Evolutionary conservation across 2,329 filamentous ascomycete genomes (phyloP).

Genomic region (Epichloe aotearoae): DNA sequence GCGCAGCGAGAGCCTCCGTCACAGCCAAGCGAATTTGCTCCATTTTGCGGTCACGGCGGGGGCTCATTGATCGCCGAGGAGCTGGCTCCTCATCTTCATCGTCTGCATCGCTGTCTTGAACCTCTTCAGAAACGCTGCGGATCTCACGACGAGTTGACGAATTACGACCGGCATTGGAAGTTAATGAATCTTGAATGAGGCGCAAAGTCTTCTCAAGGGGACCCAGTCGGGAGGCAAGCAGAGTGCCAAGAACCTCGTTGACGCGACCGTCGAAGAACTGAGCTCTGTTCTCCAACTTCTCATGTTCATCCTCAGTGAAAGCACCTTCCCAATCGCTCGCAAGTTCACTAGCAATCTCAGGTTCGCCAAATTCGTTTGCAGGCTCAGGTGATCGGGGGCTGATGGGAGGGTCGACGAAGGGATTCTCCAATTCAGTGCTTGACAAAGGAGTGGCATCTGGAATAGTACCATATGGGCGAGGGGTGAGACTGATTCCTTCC

Average conservation of each 20-base stretch:
- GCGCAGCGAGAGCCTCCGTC: constrained; percentile 56
- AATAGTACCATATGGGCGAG: constrained; percentile 38
- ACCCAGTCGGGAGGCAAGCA: constrained; percentile 62
- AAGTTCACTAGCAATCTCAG: constrained; percentile 39
- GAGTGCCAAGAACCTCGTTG: constrained; percentile 67
- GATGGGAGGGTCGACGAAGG: constrained; percentile 40
- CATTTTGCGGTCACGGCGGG: constrained; percentile 61
- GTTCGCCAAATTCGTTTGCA: constrained; percentile 26
- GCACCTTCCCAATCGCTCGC: constrained; percentile 88
- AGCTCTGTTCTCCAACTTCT: constrained; percentile 67
- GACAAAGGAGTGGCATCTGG: constrained; percentile 32
- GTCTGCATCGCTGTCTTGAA: constrained; percentile 78
- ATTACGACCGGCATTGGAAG: constrained; percentile 39
- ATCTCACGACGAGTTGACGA: constrained; percentile 44
- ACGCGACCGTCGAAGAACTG: constrained; percentile 87
- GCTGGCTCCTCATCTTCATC: constrained; percentile 72
- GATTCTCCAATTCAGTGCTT: constrained; percentile 48
- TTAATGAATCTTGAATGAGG: constrained; percentile 59
- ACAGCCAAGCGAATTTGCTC: constrained; percentile 69
- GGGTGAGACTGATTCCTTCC: constrained; percentile 64
- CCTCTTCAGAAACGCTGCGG: constrained; percentile 56
- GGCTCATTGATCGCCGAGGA: constrained; percentile 59
- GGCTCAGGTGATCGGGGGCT: constrained; percentile 38
- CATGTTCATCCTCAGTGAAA: constrained; percentile 69
- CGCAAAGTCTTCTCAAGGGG: constrained; percentile 72